Conservation (phyloP, 257 asterid species). For the Dorcoceras hygrometricum region DNA sequence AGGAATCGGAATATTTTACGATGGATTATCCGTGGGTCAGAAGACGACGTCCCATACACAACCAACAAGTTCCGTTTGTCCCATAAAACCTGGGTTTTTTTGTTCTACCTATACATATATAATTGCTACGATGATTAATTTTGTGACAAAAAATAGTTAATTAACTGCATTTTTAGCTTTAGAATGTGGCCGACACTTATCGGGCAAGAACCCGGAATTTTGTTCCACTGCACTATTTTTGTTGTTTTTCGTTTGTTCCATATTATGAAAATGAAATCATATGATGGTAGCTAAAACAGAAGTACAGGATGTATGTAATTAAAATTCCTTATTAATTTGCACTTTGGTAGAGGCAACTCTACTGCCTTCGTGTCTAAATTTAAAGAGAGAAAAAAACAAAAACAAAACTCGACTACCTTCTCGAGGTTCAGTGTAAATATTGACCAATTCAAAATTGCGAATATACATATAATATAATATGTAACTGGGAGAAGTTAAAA, state of each 20-base stretch:
- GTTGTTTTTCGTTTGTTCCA: conserved; percentile 25
- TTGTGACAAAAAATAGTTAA: background rate
- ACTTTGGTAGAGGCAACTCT: conserved; percentile 23
- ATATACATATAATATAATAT: background rate
- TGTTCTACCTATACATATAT: background rate
- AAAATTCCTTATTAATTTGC: conserved; percentile 33
- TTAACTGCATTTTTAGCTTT: conserved; percentile 26
- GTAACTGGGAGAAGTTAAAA: too few species aligned
- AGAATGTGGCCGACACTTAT: conserved; percentile 49
- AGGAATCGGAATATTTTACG: conserved; percentile 45
- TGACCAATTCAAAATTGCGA: conserved; percentile 15
- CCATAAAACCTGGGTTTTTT: conserved; percentile 43
- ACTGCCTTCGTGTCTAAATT: too few species aligned
- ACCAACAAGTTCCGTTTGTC: conserved; percentile 46
- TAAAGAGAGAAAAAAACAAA: too few species aligned
- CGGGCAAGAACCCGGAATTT: conserved; percentile 33
- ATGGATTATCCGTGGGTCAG: conserved; percentile 72
- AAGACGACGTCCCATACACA: conserved; percentile 72
- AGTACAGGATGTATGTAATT: background rate
- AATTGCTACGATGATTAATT: background rate
- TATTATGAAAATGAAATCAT: background rate
- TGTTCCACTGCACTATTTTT: conserved; percentile 28
- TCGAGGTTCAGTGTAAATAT: conserved; percentile 32
- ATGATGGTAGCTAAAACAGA: background rate
- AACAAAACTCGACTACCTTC: conserved; percentile 2